A percentile compares a stretch with the other conserved stretches of the same genome.
Conservation (phyloP, 2,329 filamentous ascomycete genomes). For the Exophiala bonariae region DNA sequence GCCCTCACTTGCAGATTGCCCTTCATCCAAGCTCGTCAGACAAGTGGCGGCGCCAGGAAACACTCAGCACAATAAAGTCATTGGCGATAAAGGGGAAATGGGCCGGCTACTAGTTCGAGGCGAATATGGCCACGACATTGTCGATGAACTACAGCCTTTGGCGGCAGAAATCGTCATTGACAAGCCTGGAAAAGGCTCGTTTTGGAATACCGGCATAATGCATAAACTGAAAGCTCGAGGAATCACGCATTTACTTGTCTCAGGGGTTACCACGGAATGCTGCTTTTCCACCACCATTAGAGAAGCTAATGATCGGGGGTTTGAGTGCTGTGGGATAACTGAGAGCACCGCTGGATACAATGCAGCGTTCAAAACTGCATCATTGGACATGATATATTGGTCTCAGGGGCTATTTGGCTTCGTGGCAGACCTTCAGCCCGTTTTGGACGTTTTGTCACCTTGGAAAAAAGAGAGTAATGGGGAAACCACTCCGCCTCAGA, state of each 20-base stretch:
- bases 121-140: constrained; percentile 56
- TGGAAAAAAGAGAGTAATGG: constrained; percentile 19
- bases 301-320: constrained; percentile 62
- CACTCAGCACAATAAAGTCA: constrained; percentile 45
- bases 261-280: constrained; percentile 61
- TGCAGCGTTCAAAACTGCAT: constrained; percentile 36
- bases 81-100: constrained; percentile 55
- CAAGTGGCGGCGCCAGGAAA: constrained; percentile 50
- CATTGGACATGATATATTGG: constrained; percentile 38
- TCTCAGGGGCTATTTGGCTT: constrained; percentile 39
- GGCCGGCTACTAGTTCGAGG: constrained; percentile 55
- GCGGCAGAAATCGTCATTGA: constrained; percentile 57
- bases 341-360: constrained; percentile 44
- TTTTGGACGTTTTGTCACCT: constrained; percentile 22
- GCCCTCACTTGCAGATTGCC: constrained; percentile 54
- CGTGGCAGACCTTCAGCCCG: constrained; percentile 31
- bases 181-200: constrained; percentile 60
- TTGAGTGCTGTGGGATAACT: constrained; percentile 56
- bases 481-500: constrained; percentile 27
- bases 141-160: constrained; percentile 53
- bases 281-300: constrained; percentile 58
- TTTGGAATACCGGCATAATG: constrained; percentile 58
- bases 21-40: constrained; percentile 51
- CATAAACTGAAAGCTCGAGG: constrained; percentile 54
- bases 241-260: constrained; percentile 59